Percentiles rank a stretch among this genome's conserved stretches.
Conservation (phyloP, 768 basidiomycete genomes). For the Tremella mesenterica region DNA sequence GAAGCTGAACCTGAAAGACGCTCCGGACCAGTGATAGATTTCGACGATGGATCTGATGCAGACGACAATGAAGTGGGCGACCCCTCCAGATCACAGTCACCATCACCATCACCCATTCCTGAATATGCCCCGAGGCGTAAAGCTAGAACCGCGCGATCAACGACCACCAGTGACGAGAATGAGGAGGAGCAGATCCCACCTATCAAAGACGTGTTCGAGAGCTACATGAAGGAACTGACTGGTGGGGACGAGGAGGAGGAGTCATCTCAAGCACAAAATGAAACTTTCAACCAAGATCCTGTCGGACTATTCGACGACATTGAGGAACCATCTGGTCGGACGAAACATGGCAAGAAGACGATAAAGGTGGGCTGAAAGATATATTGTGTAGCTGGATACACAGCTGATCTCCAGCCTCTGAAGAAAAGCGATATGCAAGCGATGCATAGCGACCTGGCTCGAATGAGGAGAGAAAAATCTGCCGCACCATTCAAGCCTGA, state of each 20-base stretch:
- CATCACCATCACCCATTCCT: no score
- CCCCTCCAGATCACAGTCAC: no score
- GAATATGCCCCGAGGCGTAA: no score
- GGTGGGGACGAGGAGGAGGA: neutral
- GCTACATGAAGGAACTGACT: neutral
- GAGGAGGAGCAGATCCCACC: neutral
- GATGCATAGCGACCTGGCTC: constrained; percentile 18
- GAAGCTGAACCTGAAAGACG: neutral
- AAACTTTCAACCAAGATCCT: neutral
- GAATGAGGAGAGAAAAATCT: constrained; percentile 15
- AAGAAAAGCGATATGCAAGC: constrained; percentile 21
- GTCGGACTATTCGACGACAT: neutral
- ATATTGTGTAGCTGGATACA: neutral
- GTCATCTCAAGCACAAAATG: neutral
- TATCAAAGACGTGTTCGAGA: neutral
- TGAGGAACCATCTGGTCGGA: neutral
- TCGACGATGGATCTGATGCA: neutral
- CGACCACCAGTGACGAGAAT: no score
- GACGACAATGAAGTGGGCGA: no score
- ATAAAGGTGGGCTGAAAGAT: neutral
- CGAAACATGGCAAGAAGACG: neutral
- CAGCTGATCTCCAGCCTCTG: constrained; percentile 8
- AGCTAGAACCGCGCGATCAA: no score
- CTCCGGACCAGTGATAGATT: neutral
- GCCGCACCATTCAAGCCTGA: constrained; percentile 8